Evolutionary conservation across 2,329 filamentous ascomycete genomes (phyloP), one percentile per base, ranked within the genome.

Genomic region (Beauveria medogensis): DNA sequence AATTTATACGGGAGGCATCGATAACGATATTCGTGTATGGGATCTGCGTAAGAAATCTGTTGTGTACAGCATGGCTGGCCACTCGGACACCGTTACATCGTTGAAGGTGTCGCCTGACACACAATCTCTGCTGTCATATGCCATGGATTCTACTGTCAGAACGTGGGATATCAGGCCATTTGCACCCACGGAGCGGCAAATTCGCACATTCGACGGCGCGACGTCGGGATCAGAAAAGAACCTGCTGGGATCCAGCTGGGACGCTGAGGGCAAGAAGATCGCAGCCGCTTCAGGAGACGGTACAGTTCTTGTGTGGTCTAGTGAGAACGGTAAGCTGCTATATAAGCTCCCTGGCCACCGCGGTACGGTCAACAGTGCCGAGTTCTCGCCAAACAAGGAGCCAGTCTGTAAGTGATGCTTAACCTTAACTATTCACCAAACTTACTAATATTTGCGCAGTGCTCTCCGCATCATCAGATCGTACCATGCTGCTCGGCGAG

Each of bases 131-230:
- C 79, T 97, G 4, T 97, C 93, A 2, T 94, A 96, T 69, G 88
- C 91, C 8, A 94, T 97, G 80, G 94, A 99, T 73, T 92, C 90
- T 22, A 96, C 93, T 0, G 94, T 92, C 43, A 84, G 90, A 68
- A 97, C 92, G 20, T 99, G 94, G 94, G 93, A 99, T 71, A 90
- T 99, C 57, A 83, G 93, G 66, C 93, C 94, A 0, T 99, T 97
- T 75, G 93, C 94, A 7, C 91, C 94, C 0, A 86, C 88, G 0
- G 90, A 97, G 71, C 82, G 94, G 65, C 87, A 91, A 63, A 85
- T 97, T 63, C 85, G 86, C 69, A 96, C 91, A 0, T 96, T 94
- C 72, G 93, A 97, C 68, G 94, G 94, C n/a, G 93, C 93, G 0
- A 88, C 89, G 12, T 81, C 85, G 41, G 92, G 92, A 0, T 75